Evolutionary conservation across 805 yeast genomes (phyloP), one percentile per base, ranked within the genome.

Genomic region (Dipodascus geniculatus): DNA sequence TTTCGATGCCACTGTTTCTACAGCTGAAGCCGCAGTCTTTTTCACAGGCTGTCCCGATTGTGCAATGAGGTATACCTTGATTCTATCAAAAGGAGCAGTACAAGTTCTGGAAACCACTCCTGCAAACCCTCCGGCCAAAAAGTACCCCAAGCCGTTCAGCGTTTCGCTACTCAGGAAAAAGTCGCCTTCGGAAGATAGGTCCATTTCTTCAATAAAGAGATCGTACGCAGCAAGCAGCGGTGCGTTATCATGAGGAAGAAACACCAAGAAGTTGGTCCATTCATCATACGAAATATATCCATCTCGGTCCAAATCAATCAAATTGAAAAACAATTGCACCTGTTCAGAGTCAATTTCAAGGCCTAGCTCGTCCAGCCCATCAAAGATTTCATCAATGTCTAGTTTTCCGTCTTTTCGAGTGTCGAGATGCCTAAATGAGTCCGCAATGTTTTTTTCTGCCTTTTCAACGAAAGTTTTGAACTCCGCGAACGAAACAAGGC

Each of bases 101-200:
- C 93, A 85, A 0, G 98, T 89, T 70, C 99, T 81, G 14, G 96
- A 88, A 2, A 93, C 85, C 1, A 91, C 99, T 1, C 99, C 99
- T 1, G 96, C 86, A 20, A 90, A 68, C 0, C 99, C 99, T 42
- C 99, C 99, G 1, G 96, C 96, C 33, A 90, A 70, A 64, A 93
- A 93, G 68, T 81, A 93, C 0, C 97, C 96, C 57, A 88, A 76
- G 31, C 96, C 96, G 64, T 85, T 81, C 51, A 86, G 69, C 52
- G 86, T 77, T 58, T 87, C 95, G 64, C 81, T 82, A 48, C 84
- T 82, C 38, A 91, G 75, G 0, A 95, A 83, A 57, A 90, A 88
- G 69, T 91, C 98, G 66, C 96, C 96, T 61, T 91, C 98, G 0
- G 95, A 79, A 3, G 91, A 82, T 47, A 89, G 69, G 63, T 87